Base-by-base conservation (phyloP, 306 rosid species). In the Ammopiptanthus mongolicus region DNA sequence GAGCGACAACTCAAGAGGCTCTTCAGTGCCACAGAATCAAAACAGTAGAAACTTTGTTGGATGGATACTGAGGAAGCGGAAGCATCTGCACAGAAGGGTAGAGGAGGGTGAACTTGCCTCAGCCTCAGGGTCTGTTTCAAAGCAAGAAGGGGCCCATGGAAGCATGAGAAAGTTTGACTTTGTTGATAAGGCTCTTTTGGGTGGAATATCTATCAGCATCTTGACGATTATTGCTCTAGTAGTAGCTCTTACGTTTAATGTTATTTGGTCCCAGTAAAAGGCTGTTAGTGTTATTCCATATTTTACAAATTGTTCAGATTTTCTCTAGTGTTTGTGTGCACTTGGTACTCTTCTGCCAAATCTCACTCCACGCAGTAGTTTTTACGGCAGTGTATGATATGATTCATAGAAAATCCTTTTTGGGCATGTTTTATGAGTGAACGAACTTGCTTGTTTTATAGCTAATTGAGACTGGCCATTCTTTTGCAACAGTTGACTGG, bases 191-290 rank as follows among this genome's bases (percentile, higher is more conserved):
- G 91, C 88, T 82, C 97, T 95, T 78, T 74, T 92, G 28, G 87
- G 93, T 62, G 99, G 93, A 80, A 87, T 92, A 79, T 76, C 91
- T 46, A 69, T 85, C 80, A 92, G 98, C 86, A 80, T 89, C 86
- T 73, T 88, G 8, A 88, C 87, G 12, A 85, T 96, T 75, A 60
- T 87, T 81, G 87, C 82, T 29, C 53, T 95, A 33, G 78, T 85
- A 14, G 60, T 67, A 17, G 88, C 85, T 78, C 85, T 85, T 59
- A 88, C 74, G 37, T 65, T 84, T 28, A 76, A 83, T 42, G 82
- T 79, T 66, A 8, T 78, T 76, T 82, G 84, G 73, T 81, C 89
- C 23, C 62, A 76, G 39, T 88, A 78, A 67, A 79, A 53, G 69
- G 48, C 46, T 42, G 6, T 56, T 62, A 66, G 18, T 53, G 47